Evolutionary conservation across 164 flowering plant species (phyloP), one percentile per base, ranked within the genome.

Genomic region (Umbellularia californica): DNA sequence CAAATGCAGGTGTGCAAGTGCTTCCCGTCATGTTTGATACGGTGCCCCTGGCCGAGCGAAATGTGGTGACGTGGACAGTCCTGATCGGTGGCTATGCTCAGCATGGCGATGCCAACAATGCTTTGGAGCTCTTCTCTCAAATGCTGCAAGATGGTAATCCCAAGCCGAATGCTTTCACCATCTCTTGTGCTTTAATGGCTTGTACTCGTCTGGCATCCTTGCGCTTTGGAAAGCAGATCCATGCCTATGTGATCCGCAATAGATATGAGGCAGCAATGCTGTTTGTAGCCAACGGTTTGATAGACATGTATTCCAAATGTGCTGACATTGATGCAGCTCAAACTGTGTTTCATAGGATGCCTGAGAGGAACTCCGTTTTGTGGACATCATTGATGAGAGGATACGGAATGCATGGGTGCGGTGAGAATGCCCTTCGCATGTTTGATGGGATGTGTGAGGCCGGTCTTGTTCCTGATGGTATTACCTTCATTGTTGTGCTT

Each of bases 51-150:
- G 68, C 72, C 15, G 78, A 86, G 52, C 84, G 88, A 73, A 76
- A 84, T 81, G 97, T 92, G 28, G 95, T 92, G 50, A 88, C 95
- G n/a, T 92, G 97, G 97, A 92, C 97, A 10, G 87, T 79, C 69
- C 85, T 93, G 88, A 90, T 93, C 70, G 96, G 94, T 68, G 98
- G 93, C 17, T 85, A 86, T 76, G 92, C 95, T 13, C 94, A 89
- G 65, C 88, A 89, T 51, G 97, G 90, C 11, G 90, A 90, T 70
- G 90, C 97, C 25, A 87, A 87, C 71, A 83, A 82, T 22, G 90
- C 98, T 17, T 72, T 91, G 47, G 35, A 79, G 33, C 85, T 89
- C 51, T 91, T 90, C 69, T 84, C 86, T 5, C 66, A 73, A 62
- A 88, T 93, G 97, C 65, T 90, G 17, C 71, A 15, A n/a, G 77